Percentiles rank a stretch among this genome's conserved stretches.
Conservation (phyloP, 176 grass and related monocot species). For the Puya raimondii region DNA sequence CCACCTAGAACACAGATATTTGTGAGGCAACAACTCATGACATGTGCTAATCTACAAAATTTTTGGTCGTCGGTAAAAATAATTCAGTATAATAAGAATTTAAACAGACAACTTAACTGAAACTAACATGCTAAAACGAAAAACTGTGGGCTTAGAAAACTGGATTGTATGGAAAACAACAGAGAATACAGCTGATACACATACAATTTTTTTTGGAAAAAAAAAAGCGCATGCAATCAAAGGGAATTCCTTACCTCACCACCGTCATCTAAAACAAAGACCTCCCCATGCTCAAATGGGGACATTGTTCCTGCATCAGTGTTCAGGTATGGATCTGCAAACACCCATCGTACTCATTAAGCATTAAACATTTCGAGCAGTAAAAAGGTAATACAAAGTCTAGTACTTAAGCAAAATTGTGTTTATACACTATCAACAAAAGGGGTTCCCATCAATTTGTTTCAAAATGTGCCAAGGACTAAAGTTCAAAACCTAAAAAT, state of each 20-base stretch:
- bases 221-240: constrained; percentile 1
- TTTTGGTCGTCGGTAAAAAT: not conserved
- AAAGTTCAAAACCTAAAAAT: too few relatives aligned
- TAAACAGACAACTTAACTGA: not conserved
- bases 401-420: not conserved
- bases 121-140: not conserved
- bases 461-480: not conserved
- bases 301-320: constrained; percentile 41
- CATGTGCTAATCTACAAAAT: not conserved
- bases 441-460: not conserved
- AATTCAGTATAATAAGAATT: not conserved
- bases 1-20: constrained; percentile 23
- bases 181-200: not conserved
- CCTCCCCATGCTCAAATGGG: constrained; percentile 35
- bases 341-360: not conserved
- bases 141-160: not conserved
- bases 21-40: not conserved
- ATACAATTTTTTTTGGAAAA: not conserved
- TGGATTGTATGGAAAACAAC: not conserved
- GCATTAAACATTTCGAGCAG: not conserved
- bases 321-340: constrained; percentile 34
- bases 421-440: not conserved
- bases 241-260: constrained; percentile 20
- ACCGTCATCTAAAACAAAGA: constrained; percentile 38
- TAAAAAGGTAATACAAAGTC: not conserved